Evolutionary conservation across 768 basidiomycete species (phyloP).

Genomic region (Lactarius indigo): DNA sequence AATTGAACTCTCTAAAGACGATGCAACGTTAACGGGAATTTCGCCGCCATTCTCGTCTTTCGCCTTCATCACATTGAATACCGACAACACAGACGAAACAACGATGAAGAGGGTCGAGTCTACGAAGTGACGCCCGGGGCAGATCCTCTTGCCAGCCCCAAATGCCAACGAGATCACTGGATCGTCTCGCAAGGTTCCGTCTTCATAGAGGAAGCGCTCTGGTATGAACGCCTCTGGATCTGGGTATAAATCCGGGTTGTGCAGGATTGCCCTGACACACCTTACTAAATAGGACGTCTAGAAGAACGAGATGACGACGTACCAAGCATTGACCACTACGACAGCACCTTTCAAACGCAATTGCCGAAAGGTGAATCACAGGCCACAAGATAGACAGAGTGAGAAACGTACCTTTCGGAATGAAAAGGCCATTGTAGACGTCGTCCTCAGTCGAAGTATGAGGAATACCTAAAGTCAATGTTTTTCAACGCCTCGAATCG

Average conservation of each 20-base stretch:
- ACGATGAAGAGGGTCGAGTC: constrained; percentile 25
- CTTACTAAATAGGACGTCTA: not conserved
- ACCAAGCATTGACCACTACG: constrained; percentile 16
- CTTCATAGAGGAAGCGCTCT: constrained; percentile 22
- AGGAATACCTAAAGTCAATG: not conserved
- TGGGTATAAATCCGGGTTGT: constrained; percentile 14
- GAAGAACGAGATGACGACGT: not conserved
- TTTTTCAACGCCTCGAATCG: not conserved
- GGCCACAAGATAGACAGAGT: too few species aligned
- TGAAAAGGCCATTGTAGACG: constrained; percentile 11
- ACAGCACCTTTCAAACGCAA: not conserved
- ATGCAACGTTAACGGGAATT: constrained; percentile 3
- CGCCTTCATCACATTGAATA: constrained; percentile 20
- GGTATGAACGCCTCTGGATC: constrained; percentile 24
- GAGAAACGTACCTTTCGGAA: constrained; percentile 12
- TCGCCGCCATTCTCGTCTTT: constrained; percentile 16
- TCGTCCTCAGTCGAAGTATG: constrained; percentile 10
- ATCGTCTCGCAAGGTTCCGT: constrained; percentile 17
- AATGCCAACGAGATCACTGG: constrained; percentile 1
- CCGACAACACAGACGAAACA: constrained; percentile 11
- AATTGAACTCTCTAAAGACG: not conserved
- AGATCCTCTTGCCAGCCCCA: constrained; percentile 22
- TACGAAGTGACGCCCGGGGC: constrained; percentile 27
- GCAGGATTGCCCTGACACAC: constrained; percentile 16
- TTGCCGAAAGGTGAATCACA: not conserved